Evolutionary conservation across 2,329 filamentous ascomycete species (phyloP).

Genomic region (Colletotrichum sp.): DNA sequence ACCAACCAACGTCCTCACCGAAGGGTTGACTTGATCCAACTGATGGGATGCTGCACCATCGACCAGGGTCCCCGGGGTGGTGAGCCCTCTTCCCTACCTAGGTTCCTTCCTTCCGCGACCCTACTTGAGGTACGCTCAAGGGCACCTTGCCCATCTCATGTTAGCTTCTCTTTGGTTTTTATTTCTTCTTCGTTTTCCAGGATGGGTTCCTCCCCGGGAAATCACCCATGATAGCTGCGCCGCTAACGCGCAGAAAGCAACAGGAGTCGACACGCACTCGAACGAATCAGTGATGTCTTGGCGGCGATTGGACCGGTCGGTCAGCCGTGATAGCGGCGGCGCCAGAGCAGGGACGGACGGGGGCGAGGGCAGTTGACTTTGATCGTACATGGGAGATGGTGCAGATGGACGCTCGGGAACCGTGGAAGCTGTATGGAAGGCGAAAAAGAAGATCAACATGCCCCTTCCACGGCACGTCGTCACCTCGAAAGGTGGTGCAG

Average conservation of each 20-base stretch:
- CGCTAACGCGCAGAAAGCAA: neutral
- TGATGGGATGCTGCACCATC: constrained; percentile 7
- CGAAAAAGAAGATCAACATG: neutral
- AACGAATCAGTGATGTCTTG: neutral
- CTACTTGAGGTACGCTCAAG: neutral
- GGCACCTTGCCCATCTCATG: neutral
- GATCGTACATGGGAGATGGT: neutral
- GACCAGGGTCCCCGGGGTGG: neutral
- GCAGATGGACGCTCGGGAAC: neutral
- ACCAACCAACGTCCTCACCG: constrained; percentile 10
- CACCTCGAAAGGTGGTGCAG: neutral
- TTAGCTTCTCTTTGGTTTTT: neutral
- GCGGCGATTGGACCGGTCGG: constrained; percentile 1
- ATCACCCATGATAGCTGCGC: constrained; percentile 11
- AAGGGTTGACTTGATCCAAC: constrained; percentile 3
- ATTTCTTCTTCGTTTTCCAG: neutral
- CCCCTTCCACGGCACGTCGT: neutral
- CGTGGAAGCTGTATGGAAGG: constrained; percentile 11
- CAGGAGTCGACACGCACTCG: neutral
- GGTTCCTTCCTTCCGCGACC: constrained; percentile 6
- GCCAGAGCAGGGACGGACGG: neutral
- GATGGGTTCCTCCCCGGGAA: neutral
- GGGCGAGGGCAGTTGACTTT: neutral
- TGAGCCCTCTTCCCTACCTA: neutral
- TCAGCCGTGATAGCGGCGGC: neutral